Base-by-base conservation (phyloP, 75 land plant genomes). In the Picea sitchensis region DNA sequence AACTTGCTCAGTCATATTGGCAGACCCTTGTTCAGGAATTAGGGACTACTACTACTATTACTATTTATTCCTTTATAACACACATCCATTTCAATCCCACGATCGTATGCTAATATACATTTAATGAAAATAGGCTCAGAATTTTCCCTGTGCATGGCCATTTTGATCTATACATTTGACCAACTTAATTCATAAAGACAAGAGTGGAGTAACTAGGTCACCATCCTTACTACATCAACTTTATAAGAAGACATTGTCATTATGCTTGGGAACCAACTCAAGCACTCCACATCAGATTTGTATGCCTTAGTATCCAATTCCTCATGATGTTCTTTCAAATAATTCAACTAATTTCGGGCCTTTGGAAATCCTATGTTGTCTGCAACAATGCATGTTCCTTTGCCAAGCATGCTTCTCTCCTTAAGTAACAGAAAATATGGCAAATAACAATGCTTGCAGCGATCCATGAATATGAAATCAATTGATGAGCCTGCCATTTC, bases 401-500 rank as follows among this genome's bases (percentile, higher is more conserved):
- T 57, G 54, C 82, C 81, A 20, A 81, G 17, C 81, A 81, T 30
- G 5, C 47, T 5, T 2, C 23, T 38, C 4, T 59, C 62, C 51
- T 81, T 81, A 26, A 81, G 63, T 6, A 81, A 59, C 34, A 78
- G 64, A 61, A 61, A 81, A n/a, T 81, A 80, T 59, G 81, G 47
- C 9, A 81, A 38, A 61, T 60, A 81, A 20, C 77, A 81, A 14
- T 76, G 44, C 81, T 81, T 81, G 65, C 20, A 51, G 32, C 77
- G 82, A 36, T 81, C 82, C 61, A 81, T 31, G 57, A 81, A 81
- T 21, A 81, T 61, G 58, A 81, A 81, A 60, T 81, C 81, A 75
- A 76, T 75, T 44, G 21, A 30, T 26, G 14, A 9, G 54, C 12
- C 80, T n/a, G 13, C 30, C 78, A n/a, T n/a, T n/a, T n/a, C n/a